A percentile compares a stretch with the other conserved stretches of the same genome.
These are phyloP conservation scores for Plenodomus lindquistii DNA, from an alignment of 2,329 filamentous ascomycete genomes.

Conservation along the genomic window DNA sequence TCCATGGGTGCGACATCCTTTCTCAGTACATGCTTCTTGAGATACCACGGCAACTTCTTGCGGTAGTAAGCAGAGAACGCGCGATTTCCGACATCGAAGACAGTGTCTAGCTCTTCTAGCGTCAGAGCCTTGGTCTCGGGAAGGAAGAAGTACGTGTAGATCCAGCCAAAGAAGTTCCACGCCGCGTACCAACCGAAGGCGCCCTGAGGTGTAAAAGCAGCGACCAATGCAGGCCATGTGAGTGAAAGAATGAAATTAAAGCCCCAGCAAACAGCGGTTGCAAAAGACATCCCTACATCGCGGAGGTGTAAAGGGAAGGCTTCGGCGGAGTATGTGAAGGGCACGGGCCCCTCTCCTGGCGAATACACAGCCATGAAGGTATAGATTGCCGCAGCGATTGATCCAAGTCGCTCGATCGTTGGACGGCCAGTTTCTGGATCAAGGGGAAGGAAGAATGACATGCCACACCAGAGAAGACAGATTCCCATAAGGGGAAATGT, in stretches of 20 bases:
- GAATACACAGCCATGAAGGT: constrained; percentile 51
- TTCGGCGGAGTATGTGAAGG: constrained; percentile 48
- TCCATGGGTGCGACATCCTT: constrained; percentile 32
- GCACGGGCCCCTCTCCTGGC: constrained; percentile 35
- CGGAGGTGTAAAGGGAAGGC: constrained; percentile 51
- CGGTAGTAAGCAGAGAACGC: constrained; percentile 28
- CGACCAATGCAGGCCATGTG: constrained; percentile 57
- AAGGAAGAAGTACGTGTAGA: constrained; percentile 40
- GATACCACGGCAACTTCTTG: constrained; percentile 43
- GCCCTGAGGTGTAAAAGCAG: constrained; percentile 55
- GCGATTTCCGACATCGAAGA: constrained; percentile 36
- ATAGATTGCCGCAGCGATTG: constrained; percentile 35
- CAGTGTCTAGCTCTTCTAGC: constrained; percentile 35
- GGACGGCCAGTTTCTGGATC: constrained; percentile 10
- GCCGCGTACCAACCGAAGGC: constrained; percentile 62
- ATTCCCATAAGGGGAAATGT: constrained; percentile 55
- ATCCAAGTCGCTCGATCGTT: constrained; percentile 30
- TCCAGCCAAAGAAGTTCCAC: constrained; percentile 59
- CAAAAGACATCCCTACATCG: constrained; percentile 46
- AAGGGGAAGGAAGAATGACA: constrained; percentile 32
- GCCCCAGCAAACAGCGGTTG: constrained; percentile 61
- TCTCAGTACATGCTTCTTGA: constrained; percentile 39
- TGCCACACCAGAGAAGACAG: constrained; percentile 35
- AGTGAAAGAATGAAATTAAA: constrained; percentile 60
- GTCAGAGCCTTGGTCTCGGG: constrained; percentile 38